Evolutionary conservation across 495 filamentous ascomycete species (phyloP), one percentile per base, ranked within the genome.

Genomic region (Rhypophila decipiens): DNA sequence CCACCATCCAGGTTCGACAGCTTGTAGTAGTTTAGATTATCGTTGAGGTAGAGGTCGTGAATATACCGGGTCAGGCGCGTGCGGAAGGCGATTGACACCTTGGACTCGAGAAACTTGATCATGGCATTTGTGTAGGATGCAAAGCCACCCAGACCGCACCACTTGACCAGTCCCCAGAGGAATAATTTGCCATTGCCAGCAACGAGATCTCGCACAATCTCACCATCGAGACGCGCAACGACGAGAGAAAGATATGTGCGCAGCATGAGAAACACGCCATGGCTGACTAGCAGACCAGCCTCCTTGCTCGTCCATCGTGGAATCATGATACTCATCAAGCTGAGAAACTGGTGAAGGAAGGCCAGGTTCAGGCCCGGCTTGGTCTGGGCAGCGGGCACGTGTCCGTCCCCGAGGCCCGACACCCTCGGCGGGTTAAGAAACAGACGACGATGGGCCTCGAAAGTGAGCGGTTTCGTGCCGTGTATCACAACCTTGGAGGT

Each of bases 101-200:
- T 99, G 40, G 87, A 87, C 61, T 99, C 91, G 44, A 99, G 78
- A 67, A 90, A 99, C 67, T 96, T 96, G 68, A 99, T 97, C 84
- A 89, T 91, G 31, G 89, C 87, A 63, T 96, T 96, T 31, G 88
- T 94, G 60, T 95, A 95, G 1, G 87, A 90, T 15, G 87, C 87
- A 53, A 95, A 78, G 34, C 75, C 77, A 36, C 82, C 80, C 31
- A 76, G 64, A 1, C 76, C 76, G 50, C 73, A 77, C 75, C 75
- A 80, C 69, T 96, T 96, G 40, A 84, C 59, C 45, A 99, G 83
- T 19, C 94, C 94, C 84, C 83, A 88, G 19, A 89, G 71, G 64
- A 99, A 99, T 9, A 78, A 71, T 47, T 76, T 87, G 10, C 93
- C 89, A 64, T 96, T 95, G 12, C 91, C 94, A 9, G 89, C 89